Conservation (phyloP, 768 basidiomycete species). For the Russula abietina region DNA sequence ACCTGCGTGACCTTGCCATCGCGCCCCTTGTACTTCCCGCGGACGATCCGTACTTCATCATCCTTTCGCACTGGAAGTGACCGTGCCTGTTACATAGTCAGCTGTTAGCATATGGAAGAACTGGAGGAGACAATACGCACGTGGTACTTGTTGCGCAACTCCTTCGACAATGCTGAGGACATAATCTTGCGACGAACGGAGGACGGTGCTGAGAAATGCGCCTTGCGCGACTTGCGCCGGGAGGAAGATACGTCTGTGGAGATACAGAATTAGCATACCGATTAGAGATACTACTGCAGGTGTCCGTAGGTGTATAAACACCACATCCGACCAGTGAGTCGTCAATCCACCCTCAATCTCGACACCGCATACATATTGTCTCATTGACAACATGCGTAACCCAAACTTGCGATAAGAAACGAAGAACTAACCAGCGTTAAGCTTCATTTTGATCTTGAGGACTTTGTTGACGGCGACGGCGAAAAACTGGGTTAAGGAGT, state of each 20-base stretch:
- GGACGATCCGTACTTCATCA: slow-evolving; percentile 94
- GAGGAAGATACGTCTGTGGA: slow-evolving; percentile 78
- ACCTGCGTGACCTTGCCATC: slow-evolving; percentile 98
- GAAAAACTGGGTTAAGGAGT: slow-evolving; percentile 25
- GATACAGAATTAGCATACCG: slow-evolving; percentile 29
- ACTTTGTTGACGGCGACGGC: slow-evolving; percentile 48
- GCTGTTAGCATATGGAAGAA: slow-evolving; percentile 5
- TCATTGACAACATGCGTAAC: slow-evolving; percentile 25
- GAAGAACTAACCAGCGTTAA: slow-evolving; percentile 67
- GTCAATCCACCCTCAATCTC: slow-evolving; percentile 50
- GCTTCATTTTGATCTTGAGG: slow-evolving; percentile 69
- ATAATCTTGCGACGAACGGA: slow-evolving; percentile 95
- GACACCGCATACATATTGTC: slow-evolving; percentile 28
- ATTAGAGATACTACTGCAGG: slow-evolving; percentile 26
- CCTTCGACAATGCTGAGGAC: slow-evolving; percentile 94
- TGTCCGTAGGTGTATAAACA: neutral
- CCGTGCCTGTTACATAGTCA: slow-evolving; percentile 51
- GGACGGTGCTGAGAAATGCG: slow-evolving; percentile 94
- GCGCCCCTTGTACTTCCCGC: slow-evolving; percentile 97
- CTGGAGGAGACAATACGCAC: slow-evolving; percentile 36
- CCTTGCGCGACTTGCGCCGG: slow-evolving; percentile 97
- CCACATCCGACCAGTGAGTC: slow-evolving; percentile 26
- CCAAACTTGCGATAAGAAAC: slow-evolving; percentile 24
- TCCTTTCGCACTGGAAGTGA: slow-evolving; percentile 95
- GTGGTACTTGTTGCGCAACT: slow-evolving; percentile 86